Base-by-base conservation (phyloP, 108 stramenopile species). In the Fistulifera solaris region DNA sequence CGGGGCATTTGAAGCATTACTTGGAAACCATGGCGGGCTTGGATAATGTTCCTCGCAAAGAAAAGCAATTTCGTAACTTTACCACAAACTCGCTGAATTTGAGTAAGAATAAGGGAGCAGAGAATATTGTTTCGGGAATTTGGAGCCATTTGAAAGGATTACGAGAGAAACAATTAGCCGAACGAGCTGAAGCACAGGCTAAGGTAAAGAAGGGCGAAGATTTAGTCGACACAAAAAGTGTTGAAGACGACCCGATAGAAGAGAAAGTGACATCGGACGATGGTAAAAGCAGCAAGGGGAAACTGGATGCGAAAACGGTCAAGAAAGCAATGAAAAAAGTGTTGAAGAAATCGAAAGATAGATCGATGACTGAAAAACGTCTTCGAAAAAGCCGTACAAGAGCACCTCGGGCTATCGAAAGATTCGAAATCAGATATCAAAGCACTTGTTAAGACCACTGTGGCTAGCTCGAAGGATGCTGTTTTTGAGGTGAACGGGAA, bases 31-130 rank as follows among this genome's bases (percentile, higher is more conserved):
- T 92, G 61, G 50, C 73, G 18, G 38, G 54, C 18, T 44, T 75
- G 7, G 86, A 85, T 23, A 88, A 92, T 68, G 83, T 95, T 12
- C 94, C 94, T 16, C 58, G 88, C 40, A 87, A 93, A 42, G 78
- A 85, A 58, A 93, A 93, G 59, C 82, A 89, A 67, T 95, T 95
- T 73, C 67, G 78, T 0, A 95, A 95, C 46, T 95, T 95, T 65
- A 64, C 87, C 10, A 52, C 60, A 12, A 95, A 95, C 59, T 87
- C 85, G 12, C 70, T 95, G 58, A 69, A 71, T 28, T 25, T 89
- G 40, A 67, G 72, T 27, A 79, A 77, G 5, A 47, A 42, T 18
- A 10, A 15, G 11, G 49, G 62, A 31, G 58, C 42, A n/a, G 65
- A 73, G 48, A 53, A 38, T 31, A 69, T 75, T 25, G 67, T 82